Base-by-base conservation (phyloP, 495 filamentous ascomycete genomes). In the Aspergillus campestris region DNA sequence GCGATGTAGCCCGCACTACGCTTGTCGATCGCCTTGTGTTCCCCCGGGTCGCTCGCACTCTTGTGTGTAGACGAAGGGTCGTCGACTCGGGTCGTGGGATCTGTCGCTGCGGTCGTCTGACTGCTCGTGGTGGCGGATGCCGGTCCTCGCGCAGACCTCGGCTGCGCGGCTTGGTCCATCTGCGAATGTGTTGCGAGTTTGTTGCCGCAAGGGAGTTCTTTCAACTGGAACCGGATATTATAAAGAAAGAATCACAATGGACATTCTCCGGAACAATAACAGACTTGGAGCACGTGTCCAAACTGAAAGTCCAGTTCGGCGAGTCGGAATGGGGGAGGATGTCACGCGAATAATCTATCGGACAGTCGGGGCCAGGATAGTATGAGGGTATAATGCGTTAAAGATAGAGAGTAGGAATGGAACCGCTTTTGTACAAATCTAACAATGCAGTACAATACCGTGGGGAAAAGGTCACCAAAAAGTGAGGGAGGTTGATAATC, bases 1-100 rank as follows among this genome's bases (percentile, higher is more conserved):
- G 84, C 66, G 37, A 91, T 69, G 68, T 96, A 98, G 45, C 94
- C 85, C 38, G 83, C 58, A 56, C 82, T 94, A 50, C 79, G 82
- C 64, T 86, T 92, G 38, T 83, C 57, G 13, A 70, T 56, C 42
- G 66, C 61, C 51, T 73, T 68, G 37, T 60, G 59, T 8, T 40
- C 48, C 30, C 40, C 49, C 14, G 42, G 44, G 13, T 35, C 55
- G 37, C 48, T 55, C 31, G 49, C 44, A n/a, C 45, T 48, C 24
- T 44, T 34, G 10, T 41, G 42, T 12, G 35, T 10, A 18, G 43
- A 38, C 9, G 49, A 48, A 8, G 34, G 39, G 40, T 47, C 35
- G 7, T 50, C 41, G 8, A 36, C 34, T 10, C 44, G 31, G 34
- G 52, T 53, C 49, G 40, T 38, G 42, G 51, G 46, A 40, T 47